Evolutionary conservation across 768 basidiomycete species (phyloP).

Genomic region (Mycena floridula): DNA sequence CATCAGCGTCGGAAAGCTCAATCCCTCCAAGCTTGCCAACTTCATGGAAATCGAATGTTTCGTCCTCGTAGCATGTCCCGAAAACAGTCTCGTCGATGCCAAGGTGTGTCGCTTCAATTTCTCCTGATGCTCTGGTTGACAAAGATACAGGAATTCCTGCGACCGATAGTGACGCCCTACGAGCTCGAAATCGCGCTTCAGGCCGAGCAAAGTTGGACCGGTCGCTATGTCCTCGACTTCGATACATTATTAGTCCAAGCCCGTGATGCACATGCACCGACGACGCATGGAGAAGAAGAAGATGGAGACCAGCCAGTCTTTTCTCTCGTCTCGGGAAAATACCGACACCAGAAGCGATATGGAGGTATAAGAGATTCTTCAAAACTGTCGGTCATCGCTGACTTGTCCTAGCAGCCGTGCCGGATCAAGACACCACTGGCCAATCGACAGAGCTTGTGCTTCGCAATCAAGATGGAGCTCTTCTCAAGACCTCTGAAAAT

Average conservation of each 20-base stretch:
- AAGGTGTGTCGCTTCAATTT: conserved; percentile 35
- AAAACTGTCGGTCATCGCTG: no score
- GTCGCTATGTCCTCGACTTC: conserved; percentile 76
- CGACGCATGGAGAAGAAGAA: conserved; percentile 26
- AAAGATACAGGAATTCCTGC: conserved; percentile 66
- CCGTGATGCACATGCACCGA: background rate
- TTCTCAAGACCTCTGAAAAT: conserved; percentile 53
- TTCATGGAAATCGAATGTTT: conserved; percentile 97
- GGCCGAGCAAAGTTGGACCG: conserved; percentile 65
- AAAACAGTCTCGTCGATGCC: conserved; percentile 78
- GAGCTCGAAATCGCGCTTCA: conserved; percentile 82
- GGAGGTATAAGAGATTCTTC: no score
- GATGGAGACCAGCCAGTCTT: conserved; percentile 76
- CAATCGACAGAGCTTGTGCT: conserved; percentile 43
- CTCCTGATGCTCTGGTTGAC: background rate
- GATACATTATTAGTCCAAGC: conserved; percentile 43
- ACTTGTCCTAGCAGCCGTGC: no score
- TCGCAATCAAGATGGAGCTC: conserved; percentile 56
- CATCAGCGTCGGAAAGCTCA: conserved; percentile 90
- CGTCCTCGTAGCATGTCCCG: conserved; percentile 89
- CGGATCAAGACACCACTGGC: no score
- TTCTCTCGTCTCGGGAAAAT: conserved; percentile 82
- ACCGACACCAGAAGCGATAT: conserved; percentile 71
- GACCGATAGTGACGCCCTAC: conserved; percentile 91
- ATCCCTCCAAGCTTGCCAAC: conserved; percentile 91